These are phyloP conservation scores for Candida hispaniensis DNA, from an alignment of 805 yeast species.

Conservation along the genomic window DNA sequence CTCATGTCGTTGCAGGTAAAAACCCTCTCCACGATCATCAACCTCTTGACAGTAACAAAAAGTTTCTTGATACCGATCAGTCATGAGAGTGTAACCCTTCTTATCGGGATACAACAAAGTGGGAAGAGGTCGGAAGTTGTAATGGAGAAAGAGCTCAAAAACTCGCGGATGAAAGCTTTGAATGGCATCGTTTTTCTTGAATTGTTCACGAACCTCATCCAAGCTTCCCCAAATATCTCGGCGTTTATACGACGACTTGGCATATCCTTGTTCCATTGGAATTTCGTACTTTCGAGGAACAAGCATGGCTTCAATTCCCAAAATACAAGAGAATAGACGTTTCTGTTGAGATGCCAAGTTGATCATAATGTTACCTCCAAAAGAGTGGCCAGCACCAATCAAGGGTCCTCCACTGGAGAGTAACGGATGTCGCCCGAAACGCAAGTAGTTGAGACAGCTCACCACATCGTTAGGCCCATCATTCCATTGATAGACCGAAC, in stretches of 20 bases:
- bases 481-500: slow-evolving; percentile 20
- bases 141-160: slow-evolving; percentile 17
- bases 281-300: slow-evolving; percentile 13
- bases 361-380: slow-evolving; percentile 20
- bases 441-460: slow-evolving; percentile 15
- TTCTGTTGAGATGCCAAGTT: slow-evolving; percentile 17
- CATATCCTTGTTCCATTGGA: slow-evolving; percentile 3
- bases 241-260: slow-evolving; percentile 15
- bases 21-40: slow-evolving; percentile 6
- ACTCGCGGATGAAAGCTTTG: slow-evolving; percentile 18
- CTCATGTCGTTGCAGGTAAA: slow-evolving; percentile 8
- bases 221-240: slow-evolving; percentile 19
- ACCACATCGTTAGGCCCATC: slow-evolving; percentile 18
- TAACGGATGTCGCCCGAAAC: slow-evolving; percentile 11
- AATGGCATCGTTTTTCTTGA: slow-evolving; percentile 13
- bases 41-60: slow-evolving; percentile 11
- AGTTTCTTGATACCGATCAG: slow-evolving; percentile 19
- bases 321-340: slow-evolving; percentile 16
- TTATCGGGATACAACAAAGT: slow-evolving; percentile 16
- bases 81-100: slow-evolving; percentile 19
- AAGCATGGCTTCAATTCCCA: slow-evolving; percentile 21
- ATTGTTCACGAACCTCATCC: slow-evolving; percentile 16
- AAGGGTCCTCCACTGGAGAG: slow-evolving; percentile 17
- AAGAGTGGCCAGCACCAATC: slow-evolving; percentile 22
- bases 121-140: slow-evolving; percentile 19